These are phyloP conservation scores for Sphenostylis stenocarpa DNA, from an alignment of 306 rosid species.

Conservation along the genomic window DNA sequence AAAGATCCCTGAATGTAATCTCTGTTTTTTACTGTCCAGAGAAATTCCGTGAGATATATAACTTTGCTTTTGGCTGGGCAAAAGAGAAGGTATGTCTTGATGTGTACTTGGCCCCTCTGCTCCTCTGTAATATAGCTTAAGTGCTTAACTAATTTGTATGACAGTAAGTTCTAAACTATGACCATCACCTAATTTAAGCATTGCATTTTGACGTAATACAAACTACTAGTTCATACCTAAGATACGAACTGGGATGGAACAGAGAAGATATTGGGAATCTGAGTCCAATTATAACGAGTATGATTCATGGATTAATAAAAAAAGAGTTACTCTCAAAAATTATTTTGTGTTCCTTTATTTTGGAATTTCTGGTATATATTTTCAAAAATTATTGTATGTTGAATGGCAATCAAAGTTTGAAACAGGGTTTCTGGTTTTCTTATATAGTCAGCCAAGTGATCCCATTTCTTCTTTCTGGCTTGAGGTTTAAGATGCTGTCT, in stretches of 20 bases:
- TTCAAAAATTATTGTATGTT: neutral
- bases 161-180: neutral
- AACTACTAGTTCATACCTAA: neutral
- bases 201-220: neutral
- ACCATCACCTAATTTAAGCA: conserved; percentile 1
- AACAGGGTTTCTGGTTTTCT: neutral
- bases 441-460: neutral
- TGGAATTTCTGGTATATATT: neutral
- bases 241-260: neutral
- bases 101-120: neutral
- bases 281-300: neutral
- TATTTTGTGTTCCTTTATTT: neutral
- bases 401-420: neutral
- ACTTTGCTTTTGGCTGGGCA: conserved; percentile 99
- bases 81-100: conserved; percentile 80
- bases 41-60: conserved; percentile 93
- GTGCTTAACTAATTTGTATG: neutral
- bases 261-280: neutral
- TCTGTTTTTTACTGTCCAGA: conserved; percentile 57
- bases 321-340: neutral
- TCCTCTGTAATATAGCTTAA: neutral
- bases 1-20: conserved; percentile 34
- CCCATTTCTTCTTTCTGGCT: neutral
- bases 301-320: neutral
- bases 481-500: conserved; percentile 5